These are phyloP conservation scores for Nepenthes alata DNA, from an alignment of 179 eudicot species.

Conservation along the genomic window DNA sequence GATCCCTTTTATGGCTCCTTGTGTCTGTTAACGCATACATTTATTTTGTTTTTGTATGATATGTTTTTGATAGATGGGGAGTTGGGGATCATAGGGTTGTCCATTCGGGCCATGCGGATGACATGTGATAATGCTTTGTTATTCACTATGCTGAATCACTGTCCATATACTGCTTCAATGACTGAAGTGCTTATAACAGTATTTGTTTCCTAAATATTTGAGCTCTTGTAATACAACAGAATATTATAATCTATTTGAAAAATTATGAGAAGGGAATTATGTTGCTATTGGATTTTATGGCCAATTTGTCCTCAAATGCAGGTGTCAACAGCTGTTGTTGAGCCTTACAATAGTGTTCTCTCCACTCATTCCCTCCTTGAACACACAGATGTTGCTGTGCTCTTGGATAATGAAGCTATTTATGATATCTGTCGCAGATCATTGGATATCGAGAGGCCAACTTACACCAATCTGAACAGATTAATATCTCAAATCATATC, in stretches of 20 bases:
- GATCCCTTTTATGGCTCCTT: not conserved
- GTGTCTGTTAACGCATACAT: not conserved
- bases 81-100: not conserved
- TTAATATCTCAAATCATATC: constrained; percentile 5
- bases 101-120: not conserved
- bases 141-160: too few relatives aligned
- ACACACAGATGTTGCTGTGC: constrained; percentile 8
- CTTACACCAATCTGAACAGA: constrained; percentile 4
- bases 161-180: not conserved
- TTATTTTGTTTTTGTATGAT: not conserved
- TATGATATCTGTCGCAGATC: constrained; percentile 7
- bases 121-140: too few relatives aligned
- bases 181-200: not conserved
- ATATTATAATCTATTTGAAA: not conserved
- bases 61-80: not conserved
- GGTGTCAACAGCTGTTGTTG: constrained; percentile 7
- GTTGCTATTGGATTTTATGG: not conserved
- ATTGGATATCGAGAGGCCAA: constrained; percentile 6
- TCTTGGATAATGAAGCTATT: constrained; percentile 5
- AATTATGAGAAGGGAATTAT: not conserved
- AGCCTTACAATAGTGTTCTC: constrained; percentile 7
- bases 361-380: constrained; percentile 8
- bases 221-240: too few relatives aligned
- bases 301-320: not conserved
- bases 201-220: too few relatives aligned